Base-by-base conservation (phyloP, 371 early-diverging fungal species). In the Mucor velutinosus region DNA sequence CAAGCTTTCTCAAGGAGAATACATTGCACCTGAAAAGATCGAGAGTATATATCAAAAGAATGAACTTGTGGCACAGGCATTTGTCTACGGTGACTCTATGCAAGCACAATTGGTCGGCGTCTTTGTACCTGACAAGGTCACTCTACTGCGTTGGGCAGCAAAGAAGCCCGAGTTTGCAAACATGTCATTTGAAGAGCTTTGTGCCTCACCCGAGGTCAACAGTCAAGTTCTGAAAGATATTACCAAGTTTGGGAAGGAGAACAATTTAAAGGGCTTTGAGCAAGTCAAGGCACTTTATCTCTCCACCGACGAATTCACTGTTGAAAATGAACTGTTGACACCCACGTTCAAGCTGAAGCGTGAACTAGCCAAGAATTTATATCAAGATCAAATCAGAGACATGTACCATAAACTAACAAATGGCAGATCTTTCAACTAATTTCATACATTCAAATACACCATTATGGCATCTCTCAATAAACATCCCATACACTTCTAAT, bases 11-110 rank as follows among this genome's bases (percentile, higher is more conserved):
- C 58, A 56, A 27, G 97, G 97, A 49, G 99, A 99, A 81, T 99
- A 98, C 78, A 90, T 99, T 75, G 97, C 97, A 0, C 99, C 99
- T 5, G 99, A 99, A 75, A 97, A 95, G 81, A 87, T 99, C 32
- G 98, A 98, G 81, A 87, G 87, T 33, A 75, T 91, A 19, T 89
- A 89, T 55, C 75, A 81, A 60, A 89, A 89, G 69, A 85, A 90
- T 70, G 79, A 79, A 55, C 71, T 87, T 25, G 76, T 93, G 4
- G 83, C 85, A 23, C 91, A 91, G 76, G 94, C 85, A 45, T 97
- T 92, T 80, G 94, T 98, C 1, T 89, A 96, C 75, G 98, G 98
- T 32, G 91, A 97, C 63, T 92, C 94, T 12, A 82, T 94, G 56
- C 89, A 95, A 77, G 82, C 86, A 37, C 82, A 86, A 39, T 74